phyloP scores from a whole-genome alignment of 2,329 filamentous ascomycete species.

The Chrysoporthe deuterocubensis region DNA sequence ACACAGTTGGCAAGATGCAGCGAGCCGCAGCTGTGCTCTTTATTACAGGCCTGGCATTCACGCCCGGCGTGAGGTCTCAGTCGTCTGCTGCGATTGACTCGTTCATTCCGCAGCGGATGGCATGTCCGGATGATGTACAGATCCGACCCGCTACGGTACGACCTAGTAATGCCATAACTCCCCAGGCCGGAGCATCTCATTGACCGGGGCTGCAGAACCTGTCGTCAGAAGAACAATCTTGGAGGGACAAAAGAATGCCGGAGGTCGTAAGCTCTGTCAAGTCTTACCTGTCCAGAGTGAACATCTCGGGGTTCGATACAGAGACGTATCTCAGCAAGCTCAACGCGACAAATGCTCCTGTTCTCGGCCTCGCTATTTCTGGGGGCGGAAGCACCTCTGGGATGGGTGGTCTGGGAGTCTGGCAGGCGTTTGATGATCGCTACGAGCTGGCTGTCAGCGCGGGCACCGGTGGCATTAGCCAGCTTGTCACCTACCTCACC shows the following conservation, averaged over 20 bases:
- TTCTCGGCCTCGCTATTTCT: constrained; percentile 1
- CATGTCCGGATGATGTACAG: background rate
- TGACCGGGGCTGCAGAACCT: constrained; percentile 1
- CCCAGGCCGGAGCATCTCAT: too few species aligned
- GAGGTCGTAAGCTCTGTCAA: background rate
- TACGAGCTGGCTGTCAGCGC: background rate
- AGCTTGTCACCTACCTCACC: constrained; percentile 6
- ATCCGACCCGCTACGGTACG: background rate
- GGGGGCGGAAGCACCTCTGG: constrained; percentile 2
- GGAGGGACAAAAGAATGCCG: background rate
- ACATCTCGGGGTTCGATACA: constrained; percentile 2
- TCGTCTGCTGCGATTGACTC: background rate
- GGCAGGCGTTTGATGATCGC: constrained; percentile 1
- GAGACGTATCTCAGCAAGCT: background rate
- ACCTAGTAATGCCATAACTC: background rate
- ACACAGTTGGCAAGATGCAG: background rate
- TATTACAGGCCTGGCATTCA: background rate
- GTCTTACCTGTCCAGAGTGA: background rate
- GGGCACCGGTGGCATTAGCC: background rate
- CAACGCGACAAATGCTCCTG: background rate
- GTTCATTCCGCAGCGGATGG: constrained; percentile 6
- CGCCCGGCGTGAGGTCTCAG: background rate
- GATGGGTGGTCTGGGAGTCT: constrained; percentile 1
- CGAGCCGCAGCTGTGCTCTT: background rate
- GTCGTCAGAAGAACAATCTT: background rate